phyloP scores from a whole-genome alignment of 73 alveolate genomes.

The Tetrahymena borealis region DNA sequence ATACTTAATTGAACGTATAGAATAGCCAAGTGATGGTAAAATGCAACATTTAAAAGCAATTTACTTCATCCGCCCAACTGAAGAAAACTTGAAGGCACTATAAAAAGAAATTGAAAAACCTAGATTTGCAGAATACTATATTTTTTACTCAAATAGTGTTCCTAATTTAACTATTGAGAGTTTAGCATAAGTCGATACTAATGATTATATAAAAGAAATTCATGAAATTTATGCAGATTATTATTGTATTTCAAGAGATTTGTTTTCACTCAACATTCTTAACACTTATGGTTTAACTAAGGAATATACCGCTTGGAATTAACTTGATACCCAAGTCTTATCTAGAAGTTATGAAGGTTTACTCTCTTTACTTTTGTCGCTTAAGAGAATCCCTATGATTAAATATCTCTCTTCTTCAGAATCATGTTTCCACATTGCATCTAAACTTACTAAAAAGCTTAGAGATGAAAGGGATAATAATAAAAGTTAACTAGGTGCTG shows the following conservation, averaged over 20 bases:
- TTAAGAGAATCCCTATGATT: conserved; percentile 38
- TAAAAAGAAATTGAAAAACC: conserved; percentile 12
- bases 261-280: conserved; percentile 15
- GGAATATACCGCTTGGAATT: conserved; percentile 1
- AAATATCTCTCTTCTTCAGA: conserved; percentile 32
- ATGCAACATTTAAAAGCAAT: conserved; percentile 32
- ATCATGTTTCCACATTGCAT: conserved; percentile 25
- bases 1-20: conserved; percentile 31
- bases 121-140: conserved; percentile 39
- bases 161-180: conserved; percentile 25
- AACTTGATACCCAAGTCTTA: not conserved
- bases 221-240: conserved; percentile 32
- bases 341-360: conserved; percentile 26
- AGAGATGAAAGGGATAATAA: conserved; percentile 31
- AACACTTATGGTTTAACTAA: conserved; percentile 17
- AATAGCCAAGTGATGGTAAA: conserved; percentile 1
- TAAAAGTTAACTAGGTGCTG: conserved; percentile 3
- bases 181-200: conserved; percentile 35
- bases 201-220: conserved; percentile 17
- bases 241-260: conserved; percentile 7
- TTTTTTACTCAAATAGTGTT: conserved; percentile 18
- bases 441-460: not conserved
- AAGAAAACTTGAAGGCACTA: conserved; percentile 16
- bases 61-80: not conserved
- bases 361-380: not conserved